Conservation (phyloP, 2,329 filamentous ascomycete species). For the Botryotinia globosa region DNA sequence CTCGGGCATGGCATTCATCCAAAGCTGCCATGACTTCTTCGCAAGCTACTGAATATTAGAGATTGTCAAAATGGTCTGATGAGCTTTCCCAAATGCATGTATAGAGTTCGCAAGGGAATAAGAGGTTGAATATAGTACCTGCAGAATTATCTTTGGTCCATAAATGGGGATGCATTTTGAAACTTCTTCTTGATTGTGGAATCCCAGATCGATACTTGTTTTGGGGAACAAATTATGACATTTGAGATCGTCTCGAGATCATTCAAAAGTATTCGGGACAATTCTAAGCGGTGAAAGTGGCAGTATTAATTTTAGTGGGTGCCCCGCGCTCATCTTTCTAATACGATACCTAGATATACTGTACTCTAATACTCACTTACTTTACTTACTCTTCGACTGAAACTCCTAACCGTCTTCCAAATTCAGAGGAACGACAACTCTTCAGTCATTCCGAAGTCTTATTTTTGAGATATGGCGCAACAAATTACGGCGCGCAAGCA, state of each 20-base stretch:
- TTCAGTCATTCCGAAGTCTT: background rate
- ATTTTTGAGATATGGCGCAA: constrained; percentile 32
- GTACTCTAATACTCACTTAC: background rate
- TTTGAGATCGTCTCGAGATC: background rate
- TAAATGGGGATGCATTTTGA: constrained; percentile 91
- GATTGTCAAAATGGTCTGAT: constrained; percentile 3
- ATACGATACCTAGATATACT: background rate
- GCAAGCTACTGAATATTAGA: constrained; percentile 63
- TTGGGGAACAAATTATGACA: constrained; percentile 6
- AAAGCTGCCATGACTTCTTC: constrained; percentile 91
- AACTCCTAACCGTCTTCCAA: background rate
- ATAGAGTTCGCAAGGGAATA: background rate
- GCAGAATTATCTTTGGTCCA: constrained; percentile 82
- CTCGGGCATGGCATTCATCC: constrained; percentile 89
- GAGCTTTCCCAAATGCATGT: background rate
- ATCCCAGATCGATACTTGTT: background rate
- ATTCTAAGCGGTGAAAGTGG: constrained; percentile 16
- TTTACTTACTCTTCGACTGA: background rate
- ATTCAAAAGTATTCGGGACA: constrained; percentile 2
- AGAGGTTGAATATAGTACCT: constrained; percentile 52
- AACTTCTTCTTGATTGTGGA: constrained; percentile 4
- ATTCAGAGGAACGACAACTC: background rate
- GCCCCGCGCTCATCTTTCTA: constrained; percentile 1
- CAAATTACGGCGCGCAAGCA: constrained; percentile 39
- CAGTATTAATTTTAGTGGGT: constrained; percentile 12